Percentiles rank a stretch among this genome's conserved stretches.
phyloP scores from a whole-genome alignment of 768 basidiomycete genomes.

The Suillus bovinus region DNA sequence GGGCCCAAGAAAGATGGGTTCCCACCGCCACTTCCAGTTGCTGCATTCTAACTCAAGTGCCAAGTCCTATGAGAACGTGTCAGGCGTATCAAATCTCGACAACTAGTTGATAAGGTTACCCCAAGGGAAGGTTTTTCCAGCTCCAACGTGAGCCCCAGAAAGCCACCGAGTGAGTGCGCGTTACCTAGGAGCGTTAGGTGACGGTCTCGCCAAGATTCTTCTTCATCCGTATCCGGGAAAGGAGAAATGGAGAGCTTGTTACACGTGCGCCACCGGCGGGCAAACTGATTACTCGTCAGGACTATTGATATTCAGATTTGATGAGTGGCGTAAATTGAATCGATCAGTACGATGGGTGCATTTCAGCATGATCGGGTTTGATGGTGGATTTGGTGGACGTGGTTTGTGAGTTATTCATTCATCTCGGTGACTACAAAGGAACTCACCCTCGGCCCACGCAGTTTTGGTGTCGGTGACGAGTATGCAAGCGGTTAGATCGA shows the following conservation, averaged over 20 bases:
- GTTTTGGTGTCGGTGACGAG: conserved; percentile 74
- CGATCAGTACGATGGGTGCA: neutral
- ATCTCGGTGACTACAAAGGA: conserved; percentile 13
- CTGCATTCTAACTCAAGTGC: conserved; percentile 61
- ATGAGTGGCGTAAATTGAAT: conserved; percentile 23
- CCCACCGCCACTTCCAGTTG: conserved; percentile 79
- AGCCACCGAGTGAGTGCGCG: conserved; percentile 62
- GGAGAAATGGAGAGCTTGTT: conserved; percentile 42
- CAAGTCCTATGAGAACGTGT: conserved; percentile 52
- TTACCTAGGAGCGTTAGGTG: conserved; percentile 55
- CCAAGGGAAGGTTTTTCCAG: conserved; percentile 59
- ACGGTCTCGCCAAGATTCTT: conserved; percentile 62
- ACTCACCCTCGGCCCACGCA: conserved; percentile 73
- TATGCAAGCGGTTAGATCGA: conserved; percentile 58
- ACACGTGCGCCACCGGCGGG: conserved; percentile 68
- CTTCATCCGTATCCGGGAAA: conserved; percentile 39
- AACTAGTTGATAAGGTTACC: conserved; percentile 35
- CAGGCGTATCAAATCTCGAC: conserved; percentile 13
- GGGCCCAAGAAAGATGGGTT: conserved; percentile 63
- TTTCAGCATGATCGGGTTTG: neutral
- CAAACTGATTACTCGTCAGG: conserved; percentile 55
- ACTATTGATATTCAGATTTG: conserved; percentile 37
- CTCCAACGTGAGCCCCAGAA: conserved; percentile 59
- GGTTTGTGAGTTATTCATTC: conserved; percentile 5
- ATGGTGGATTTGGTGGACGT: neutral